Evolutionary conservation across 2,329 filamentous ascomycete genomes (phyloP), one percentile per base, ranked within the genome.

Genomic region (Pseudonectria foliicola): DNA sequence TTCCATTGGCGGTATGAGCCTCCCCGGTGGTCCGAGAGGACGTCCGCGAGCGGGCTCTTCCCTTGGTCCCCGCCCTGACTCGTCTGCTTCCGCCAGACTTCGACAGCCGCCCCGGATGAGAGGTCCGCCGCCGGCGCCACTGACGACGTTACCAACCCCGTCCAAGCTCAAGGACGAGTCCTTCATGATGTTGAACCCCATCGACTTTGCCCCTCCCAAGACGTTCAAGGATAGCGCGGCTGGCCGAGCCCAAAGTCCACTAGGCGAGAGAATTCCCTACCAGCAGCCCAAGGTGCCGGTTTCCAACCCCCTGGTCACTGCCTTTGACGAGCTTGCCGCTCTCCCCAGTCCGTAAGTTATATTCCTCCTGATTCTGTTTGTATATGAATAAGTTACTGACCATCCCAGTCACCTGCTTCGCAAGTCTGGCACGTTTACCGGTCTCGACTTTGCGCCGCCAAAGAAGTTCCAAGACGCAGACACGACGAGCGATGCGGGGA

Each of bases 271-370:
- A 45, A 63, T 80, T 24, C 79, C 87, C 1, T 98, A 86, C 65
- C 80, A 79, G 37, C 80, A 79, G 37, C 80, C 83, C n/a, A 68
- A 71, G 25, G 72, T 89, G 3, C 77, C 82, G 12, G 73, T 77
- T 21, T 82, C 85, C 55, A 83, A 80, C n/a, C 89, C 89, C 1
- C 71, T 95, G 26, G 80, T 74, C 15, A 86, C 82, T 40, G 73
- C 88, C 5, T 95, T 88, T 60, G 90, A 96, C 37, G 90, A 96
- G 39, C 78, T 96, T 42, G 64, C 82, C 10, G 73, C 75, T 7
- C 79, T 98, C 44, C 92, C 92, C 25, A 95, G 88, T 72, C 88
- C 92, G 77, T 90, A 78, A 83, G 85, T 83, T 16, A 43, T 7
- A n/a, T n/a, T n/a, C n/a, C 8, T 8, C 13, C 3, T 2, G 2